Conservation (phyloP, 108 stramenopile species). For the Skeletonema marinoi region DNA sequence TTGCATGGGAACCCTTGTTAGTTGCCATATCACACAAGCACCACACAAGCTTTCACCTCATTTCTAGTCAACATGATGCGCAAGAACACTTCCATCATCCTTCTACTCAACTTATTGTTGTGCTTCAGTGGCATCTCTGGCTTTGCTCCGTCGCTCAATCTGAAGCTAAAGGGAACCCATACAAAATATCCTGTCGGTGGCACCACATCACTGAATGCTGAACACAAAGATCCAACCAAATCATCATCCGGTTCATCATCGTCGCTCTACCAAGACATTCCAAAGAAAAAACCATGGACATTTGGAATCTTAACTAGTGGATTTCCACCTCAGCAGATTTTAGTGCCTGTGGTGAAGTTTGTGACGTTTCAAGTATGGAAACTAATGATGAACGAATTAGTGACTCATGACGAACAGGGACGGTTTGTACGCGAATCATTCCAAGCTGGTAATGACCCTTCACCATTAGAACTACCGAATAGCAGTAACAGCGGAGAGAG, state of each 20-base stretch:
- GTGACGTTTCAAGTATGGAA: slow-evolving; percentile 55
- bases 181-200: no score
- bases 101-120: neutral
- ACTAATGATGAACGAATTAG: slow-evolving; percentile 55
- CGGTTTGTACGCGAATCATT: slow-evolving; percentile 53
- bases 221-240: neutral
- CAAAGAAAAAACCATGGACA: slow-evolving; percentile 44
- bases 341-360: slow-evolving; percentile 54
- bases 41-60: no score
- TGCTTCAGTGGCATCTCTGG: neutral
- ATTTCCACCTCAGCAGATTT: slow-evolving; percentile 53
- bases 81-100: neutral
- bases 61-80: neutral
- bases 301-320: slow-evolving; percentile 54
- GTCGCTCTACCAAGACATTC: slow-evolving; percentile 26
- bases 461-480: slow-evolving; percentile 25
- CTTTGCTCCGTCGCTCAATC: neutral
- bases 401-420: slow-evolving; percentile 49
- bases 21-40: no score
- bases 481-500: slow-evolving; percentile 36
- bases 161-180: neutral
- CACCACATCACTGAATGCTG: neutral
- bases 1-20: no score
- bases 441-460: slow-evolving; percentile 46
- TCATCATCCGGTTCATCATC: slow-evolving; percentile 4